Evolutionary conservation across 257 asterid species (phyloP).

Genomic region (Pogostemon cablin): DNA sequence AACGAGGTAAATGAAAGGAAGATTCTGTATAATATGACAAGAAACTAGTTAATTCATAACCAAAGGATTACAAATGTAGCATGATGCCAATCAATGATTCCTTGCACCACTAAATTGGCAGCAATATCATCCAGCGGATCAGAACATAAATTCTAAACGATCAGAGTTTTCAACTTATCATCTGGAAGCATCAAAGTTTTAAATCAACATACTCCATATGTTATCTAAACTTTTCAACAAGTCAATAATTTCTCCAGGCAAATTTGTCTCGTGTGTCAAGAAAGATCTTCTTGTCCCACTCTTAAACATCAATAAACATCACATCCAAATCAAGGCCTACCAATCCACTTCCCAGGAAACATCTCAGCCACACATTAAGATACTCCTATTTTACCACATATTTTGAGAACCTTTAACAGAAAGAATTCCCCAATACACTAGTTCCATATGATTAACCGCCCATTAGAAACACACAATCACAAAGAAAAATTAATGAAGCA

Average conservation of each 20-base stretch:
- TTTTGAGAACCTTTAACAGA: background rate
- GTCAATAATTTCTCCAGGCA: background rate
- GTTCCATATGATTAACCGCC: background rate
- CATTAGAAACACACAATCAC: background rate
- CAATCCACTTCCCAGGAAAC: conserved; percentile 1
- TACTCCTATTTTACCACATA: background rate
- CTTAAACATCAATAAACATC: background rate
- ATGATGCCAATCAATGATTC: conserved; percentile 8
- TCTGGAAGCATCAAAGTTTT: background rate
- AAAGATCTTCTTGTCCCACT: background rate
- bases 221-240: background rate
- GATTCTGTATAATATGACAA: background rate
- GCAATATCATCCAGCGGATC: background rate
- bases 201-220: background rate
- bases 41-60: conserved; percentile 2
- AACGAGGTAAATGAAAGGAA: background rate
- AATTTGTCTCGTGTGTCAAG: background rate
- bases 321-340: conserved; percentile 6
- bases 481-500: background rate
- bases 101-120: background rate
- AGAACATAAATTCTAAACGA: background rate
- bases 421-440: background rate
- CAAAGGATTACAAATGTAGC: background rate
- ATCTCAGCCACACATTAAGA: background rate
- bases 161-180: background rate